Percentiles rank a stretch among this genome's conserved stretches.
Evolutionary conservation across 805 yeast species (phyloP).

Genomic region (Sungouiozyma intestinalis): DNA sequence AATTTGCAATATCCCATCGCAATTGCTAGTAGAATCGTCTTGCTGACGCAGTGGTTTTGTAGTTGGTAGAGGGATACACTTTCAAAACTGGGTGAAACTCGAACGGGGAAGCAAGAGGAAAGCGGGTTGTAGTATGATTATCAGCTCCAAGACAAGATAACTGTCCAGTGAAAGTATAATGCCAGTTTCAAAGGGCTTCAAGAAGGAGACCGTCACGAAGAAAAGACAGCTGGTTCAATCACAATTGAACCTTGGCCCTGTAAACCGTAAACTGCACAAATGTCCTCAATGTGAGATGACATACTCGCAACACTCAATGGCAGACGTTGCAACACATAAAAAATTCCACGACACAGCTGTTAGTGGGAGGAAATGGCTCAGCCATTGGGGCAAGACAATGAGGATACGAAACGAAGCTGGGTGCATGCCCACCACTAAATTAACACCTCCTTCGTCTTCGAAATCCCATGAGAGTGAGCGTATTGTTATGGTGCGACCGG

Average conservation of each 20-base stretch:
- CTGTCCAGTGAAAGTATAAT: too few relatives aligned
- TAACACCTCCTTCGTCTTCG: constrained; percentile 11
- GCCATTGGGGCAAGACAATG: constrained; percentile 27
- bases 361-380: constrained; percentile 42
- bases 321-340: constrained; percentile 31
- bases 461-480: constrained; percentile 12
- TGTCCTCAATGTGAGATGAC: constrained; percentile 25
- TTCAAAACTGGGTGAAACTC: too few relatives aligned
- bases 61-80: too few relatives aligned
- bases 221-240: constrained; percentile 11
- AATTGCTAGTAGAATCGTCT: too few relatives aligned
- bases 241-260: constrained; percentile 9
- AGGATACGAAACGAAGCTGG: background rate
- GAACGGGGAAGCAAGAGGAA: too few relatives aligned
- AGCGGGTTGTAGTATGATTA: too few relatives aligned
- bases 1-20: too few relatives aligned
- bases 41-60: too few relatives aligned
- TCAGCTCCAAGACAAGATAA: too few relatives aligned
- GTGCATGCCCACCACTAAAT: too few relatives aligned
- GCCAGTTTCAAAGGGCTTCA: background rate
- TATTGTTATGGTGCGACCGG: constrained; percentile 30
- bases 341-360: constrained; percentile 41
- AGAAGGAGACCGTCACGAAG: background rate
- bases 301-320: constrained; percentile 11
- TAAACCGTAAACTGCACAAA: constrained; percentile 5